Percentiles rank a stretch among this genome's conserved stretches.
Evolutionary conservation across 1,284 basidiomycete genomes (phyloP).

Genomic region (Taiwanofungus camphoratus): DNA sequence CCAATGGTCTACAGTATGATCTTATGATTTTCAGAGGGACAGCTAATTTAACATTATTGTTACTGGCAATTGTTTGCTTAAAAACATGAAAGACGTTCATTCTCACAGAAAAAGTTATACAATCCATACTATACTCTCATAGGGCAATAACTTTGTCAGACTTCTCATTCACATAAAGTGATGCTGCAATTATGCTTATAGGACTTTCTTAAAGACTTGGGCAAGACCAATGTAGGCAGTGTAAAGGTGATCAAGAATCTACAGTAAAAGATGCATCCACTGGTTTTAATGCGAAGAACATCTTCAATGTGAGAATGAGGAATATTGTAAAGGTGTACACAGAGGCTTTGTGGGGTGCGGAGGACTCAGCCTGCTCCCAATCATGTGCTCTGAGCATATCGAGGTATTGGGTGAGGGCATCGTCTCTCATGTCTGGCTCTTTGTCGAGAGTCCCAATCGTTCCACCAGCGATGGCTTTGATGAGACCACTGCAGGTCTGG

Average conservation of each 20-base stretch:
- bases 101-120: constrained; percentile 75
- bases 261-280: constrained; percentile 41
- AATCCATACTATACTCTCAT: constrained; percentile 97
- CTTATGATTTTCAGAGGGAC: no score
- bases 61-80: no score
- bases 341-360: constrained; percentile 83
- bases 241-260: constrained; percentile 67
- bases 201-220: constrained; percentile 94
- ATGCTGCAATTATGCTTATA: constrained; percentile 96
- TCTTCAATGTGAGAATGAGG: constrained; percentile 52
- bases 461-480: no score
- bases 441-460: no score
- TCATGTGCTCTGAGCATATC: no score
- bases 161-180: constrained; percentile 80
- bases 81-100: no score
- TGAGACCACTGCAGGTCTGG: no score
- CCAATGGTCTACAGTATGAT: no score
- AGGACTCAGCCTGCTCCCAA: no score
- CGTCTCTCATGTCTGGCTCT: no score
- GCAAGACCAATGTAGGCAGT: constrained; percentile 80
- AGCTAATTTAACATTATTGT: no score
- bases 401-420: no score
- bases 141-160: constrained; percentile 65
- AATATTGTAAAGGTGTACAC: constrained; percentile 77
- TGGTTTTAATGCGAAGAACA: constrained; percentile 45